A percentile compares a stretch with the other conserved stretches of the same genome.
Conservation (phyloP, 495 filamentous ascomycete species). For the Aspergillus nanangensis region DNA sequence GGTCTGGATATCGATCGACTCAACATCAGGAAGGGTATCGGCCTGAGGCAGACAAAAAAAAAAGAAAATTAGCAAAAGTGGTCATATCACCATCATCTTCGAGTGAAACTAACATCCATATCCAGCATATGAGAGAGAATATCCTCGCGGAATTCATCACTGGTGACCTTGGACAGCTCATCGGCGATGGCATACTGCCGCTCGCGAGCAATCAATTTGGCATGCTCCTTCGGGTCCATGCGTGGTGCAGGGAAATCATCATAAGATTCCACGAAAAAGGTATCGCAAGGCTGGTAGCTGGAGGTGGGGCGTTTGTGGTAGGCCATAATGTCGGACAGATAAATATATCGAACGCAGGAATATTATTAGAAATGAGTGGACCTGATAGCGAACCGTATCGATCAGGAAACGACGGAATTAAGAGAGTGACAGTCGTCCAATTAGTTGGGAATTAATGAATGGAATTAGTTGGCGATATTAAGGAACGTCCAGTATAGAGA, state of each 20-base stretch:
- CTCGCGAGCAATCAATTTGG: slow-evolving; percentile 68
- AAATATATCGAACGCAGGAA: slow-evolving; percentile 15
- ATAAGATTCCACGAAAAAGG: slow-evolving; percentile 84
- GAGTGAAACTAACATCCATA: slow-evolving; percentile 73
- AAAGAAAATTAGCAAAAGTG: slow-evolving; percentile 21
- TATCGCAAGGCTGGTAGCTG: slow-evolving; percentile 59
- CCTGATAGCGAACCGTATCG: slow-evolving; percentile 29
- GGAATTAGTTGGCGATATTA: slow-evolving; percentile 53
- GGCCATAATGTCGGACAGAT: slow-evolving; percentile 61
- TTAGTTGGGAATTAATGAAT: slow-evolving; percentile 49
- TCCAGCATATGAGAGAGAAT: slow-evolving; percentile 87
- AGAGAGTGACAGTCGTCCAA: slow-evolving; percentile 53
- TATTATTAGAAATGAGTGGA: slow-evolving; percentile 25
- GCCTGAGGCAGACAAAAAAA: slow-evolving; percentile 57
- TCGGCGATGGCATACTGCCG: slow-evolving; percentile 80
- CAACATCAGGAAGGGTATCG: slow-evolving; percentile 89
- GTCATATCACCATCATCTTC: background rate
- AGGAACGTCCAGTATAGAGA: slow-evolving; percentile 41
- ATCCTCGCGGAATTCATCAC: slow-evolving; percentile 88
- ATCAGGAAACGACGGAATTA: slow-evolving; percentile 45
- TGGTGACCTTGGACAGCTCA: slow-evolving; percentile 75
- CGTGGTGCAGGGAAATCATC: slow-evolving; percentile 48
- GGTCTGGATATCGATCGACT: slow-evolving; percentile 96
- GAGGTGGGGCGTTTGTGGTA: slow-evolving; percentile 50
- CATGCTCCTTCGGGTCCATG: slow-evolving; percentile 56